These are phyloP conservation scores for Pichia paraexigua DNA, from an alignment of 805 yeast genomes.

Conservation along the genomic window DNA sequence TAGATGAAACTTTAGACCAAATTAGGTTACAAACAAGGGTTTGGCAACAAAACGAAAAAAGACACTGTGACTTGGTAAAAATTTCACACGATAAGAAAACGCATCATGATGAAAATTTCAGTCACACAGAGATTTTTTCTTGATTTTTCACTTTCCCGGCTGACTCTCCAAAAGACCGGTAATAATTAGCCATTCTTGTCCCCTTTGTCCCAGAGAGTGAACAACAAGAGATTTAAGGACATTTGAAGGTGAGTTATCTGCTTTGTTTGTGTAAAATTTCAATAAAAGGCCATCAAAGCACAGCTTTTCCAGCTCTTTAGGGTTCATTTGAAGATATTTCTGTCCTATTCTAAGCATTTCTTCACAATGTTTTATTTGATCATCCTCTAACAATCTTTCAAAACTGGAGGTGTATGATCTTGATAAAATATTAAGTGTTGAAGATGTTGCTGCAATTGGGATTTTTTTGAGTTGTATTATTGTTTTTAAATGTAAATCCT, in stretches of 20 bases:
- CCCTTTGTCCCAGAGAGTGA: neutral
- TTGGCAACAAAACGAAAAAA: neutral
- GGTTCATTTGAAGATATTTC: neutral
- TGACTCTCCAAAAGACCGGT: neutral
- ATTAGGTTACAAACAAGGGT: too few species aligned
- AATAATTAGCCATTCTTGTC: slow-evolving; percentile 1
- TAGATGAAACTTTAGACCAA: neutral
- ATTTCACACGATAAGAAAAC: slow-evolving; percentile 2
- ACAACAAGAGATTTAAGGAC: neutral
- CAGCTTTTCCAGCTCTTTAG: neutral
- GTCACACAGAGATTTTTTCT: neutral
- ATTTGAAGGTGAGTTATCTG: neutral
- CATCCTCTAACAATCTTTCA: neutral
- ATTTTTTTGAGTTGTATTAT: neutral
- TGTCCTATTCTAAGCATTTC: slow-evolving; percentile 1
- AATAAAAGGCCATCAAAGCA: neutral
- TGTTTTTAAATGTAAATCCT: neutral
- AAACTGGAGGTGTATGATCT: neutral
- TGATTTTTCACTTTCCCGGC: neutral
- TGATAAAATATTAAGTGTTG: neutral
- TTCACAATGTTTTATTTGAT: neutral
- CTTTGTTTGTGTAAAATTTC: neutral
- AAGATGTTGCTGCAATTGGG: neutral
- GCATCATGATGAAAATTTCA: neutral
- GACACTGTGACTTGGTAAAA: neutral